phyloP scores from a whole-genome alignment of 495 filamentous ascomycete genomes.

The Penicillium mononematosum region DNA sequence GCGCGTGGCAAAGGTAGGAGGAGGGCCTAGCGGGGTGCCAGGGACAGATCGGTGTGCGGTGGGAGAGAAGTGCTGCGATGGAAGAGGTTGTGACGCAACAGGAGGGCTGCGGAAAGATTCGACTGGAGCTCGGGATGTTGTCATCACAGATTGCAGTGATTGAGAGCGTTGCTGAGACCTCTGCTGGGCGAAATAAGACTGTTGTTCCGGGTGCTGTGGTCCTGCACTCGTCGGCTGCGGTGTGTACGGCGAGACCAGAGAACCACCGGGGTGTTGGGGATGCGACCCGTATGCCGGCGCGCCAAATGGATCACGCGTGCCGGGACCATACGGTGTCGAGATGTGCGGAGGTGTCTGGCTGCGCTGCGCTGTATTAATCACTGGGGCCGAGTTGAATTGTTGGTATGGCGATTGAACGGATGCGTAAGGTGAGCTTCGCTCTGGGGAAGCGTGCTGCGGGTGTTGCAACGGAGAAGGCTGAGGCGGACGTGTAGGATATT shows the following conservation, averaged over 20 bases:
- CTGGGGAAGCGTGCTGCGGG: conserved; percentile 41
- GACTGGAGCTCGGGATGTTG: conserved; percentile 37
- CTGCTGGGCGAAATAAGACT: conserved; percentile 43
- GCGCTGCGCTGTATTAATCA: conserved; percentile 35
- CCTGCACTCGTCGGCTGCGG: conserved; percentile 34
- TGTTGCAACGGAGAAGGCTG: conserved; percentile 46
- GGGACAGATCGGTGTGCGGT: conserved; percentile 45
- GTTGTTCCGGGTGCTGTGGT: conserved; percentile 35
- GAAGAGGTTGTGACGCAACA: conserved; percentile 36
- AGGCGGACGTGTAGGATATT: conserved; percentile 38
- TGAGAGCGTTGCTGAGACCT: conserved; percentile 48
- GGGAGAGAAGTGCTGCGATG: conserved; percentile 42
- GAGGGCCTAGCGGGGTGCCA: conserved; percentile 50
- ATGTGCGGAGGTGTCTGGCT: conserved; percentile 38
- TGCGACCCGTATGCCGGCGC: conserved; percentile 35
- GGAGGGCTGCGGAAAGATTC: conserved; percentile 43
- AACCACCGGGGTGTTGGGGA: conserved; percentile 29
- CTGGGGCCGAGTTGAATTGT: conserved; percentile 36
- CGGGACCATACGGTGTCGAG: conserved; percentile 37
- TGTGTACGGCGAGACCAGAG: conserved; percentile 37
- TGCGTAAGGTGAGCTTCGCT: conserved; percentile 42
- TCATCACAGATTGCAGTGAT: conserved; percentile 48
- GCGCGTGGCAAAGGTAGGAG: conserved; percentile 34
- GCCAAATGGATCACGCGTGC: conserved; percentile 39
- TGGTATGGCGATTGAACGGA: conserved; percentile 49